phyloP scores from a whole-genome alignment of 768 basidiomycete species.

The Trametes cingulata region DNA sequence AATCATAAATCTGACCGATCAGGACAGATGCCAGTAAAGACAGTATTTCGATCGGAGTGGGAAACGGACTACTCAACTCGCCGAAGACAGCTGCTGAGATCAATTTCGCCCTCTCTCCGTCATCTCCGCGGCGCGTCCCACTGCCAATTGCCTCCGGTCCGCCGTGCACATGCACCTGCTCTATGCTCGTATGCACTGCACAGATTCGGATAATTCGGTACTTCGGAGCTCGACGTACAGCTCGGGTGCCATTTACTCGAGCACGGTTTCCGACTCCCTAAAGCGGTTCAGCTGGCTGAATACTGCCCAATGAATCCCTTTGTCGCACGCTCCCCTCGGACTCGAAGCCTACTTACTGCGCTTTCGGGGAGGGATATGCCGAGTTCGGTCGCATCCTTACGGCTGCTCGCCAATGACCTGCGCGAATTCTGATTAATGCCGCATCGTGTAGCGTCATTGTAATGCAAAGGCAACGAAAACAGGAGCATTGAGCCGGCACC shows the following conservation, averaged over 20 bases:
- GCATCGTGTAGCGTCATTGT: not conserved
- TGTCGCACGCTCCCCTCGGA: conserved; percentile 14
- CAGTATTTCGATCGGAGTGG: not conserved
- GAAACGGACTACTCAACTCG: not conserved
- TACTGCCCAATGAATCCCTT: not conserved
- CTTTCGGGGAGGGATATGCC: not conserved
- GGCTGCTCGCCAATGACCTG: not conserved
- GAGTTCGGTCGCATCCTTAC: not conserved
- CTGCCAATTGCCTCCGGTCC: not conserved
- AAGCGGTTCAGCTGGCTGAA: not conserved
- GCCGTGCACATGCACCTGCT: too few relatives aligned
- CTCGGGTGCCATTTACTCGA: not conserved
- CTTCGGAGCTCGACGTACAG: not conserved
- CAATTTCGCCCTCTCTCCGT: not conserved
- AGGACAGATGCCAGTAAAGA: too few relatives aligned
- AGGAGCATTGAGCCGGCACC: too few relatives aligned
- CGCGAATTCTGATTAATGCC: not conserved
- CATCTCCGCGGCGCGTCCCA: conserved; percentile 12
- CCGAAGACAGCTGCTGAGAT: not conserved
- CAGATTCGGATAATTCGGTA: not conserved
- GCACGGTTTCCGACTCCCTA: not conserved
- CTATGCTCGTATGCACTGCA: too few relatives aligned
- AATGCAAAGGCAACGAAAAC: too few relatives aligned
- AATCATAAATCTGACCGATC: too few relatives aligned
- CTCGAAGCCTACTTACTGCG: not conserved